Base-by-base conservation (phyloP, 2,329 filamentous ascomycete species). In the Pleoardoris graminearum region DNA sequence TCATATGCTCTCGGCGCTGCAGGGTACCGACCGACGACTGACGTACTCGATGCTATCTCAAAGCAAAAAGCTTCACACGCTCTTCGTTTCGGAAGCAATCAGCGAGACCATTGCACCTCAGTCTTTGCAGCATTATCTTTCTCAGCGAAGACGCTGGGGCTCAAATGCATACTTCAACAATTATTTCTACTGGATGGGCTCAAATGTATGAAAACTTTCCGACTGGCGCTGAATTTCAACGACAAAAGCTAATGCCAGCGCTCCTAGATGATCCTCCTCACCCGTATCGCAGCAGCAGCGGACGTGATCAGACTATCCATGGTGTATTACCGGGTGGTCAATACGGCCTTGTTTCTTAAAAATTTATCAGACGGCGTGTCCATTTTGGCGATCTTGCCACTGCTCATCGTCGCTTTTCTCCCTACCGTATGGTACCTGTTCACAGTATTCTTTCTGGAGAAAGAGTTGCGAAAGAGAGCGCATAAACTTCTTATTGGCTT, bases 81-180 rank as follows among this genome's bases (percentile, higher is more conserved):
- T 49, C 1, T 49, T 49, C 22, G 37, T 49, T 42, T 21, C 47
- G 8, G 37, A 49, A 8, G 47, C 47, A 23, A 30, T 49, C 27
- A 49, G 47, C 25, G 47, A 49, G 27, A 49, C 47, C 7, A 35
- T 49, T 17, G 47, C 47, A 16, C 47, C 47, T 12, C 47, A 49
- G 27, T 49, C 47, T 23, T 19, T 49, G 10, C 47, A 35, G 29
- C 47, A 49, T 19, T 49, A 49, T 25, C 37, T 49, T 8, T 42
- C 37, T 25, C 47, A 49, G 35, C 36, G 47, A 2, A 37, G 37
- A 7, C 47, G 47, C 25, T 49, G 47, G 46, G 37, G 47, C 16
- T 49, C 47, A 7, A 49, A 49, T 12, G 47, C 47, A 33, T 49
- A 43, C 10, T 49, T 49, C 21, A 49, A 49, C 19, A 49, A 49